Evolutionary conservation across 1,284 basidiomycete genomes (phyloP).

Genomic region (Lignosus rhinocerotis): DNA sequence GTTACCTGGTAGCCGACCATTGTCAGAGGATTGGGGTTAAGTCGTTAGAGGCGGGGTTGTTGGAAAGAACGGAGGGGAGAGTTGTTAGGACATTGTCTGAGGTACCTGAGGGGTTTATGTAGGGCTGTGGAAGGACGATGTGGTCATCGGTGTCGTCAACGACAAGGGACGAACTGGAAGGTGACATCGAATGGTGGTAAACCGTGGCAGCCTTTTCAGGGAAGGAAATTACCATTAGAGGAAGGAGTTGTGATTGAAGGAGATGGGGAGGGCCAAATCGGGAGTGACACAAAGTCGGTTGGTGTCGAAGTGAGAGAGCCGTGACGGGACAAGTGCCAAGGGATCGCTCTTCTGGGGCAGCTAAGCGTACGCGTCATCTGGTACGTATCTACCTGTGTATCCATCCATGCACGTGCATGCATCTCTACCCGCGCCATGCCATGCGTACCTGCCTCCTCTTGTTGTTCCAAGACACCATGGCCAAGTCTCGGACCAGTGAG

Average conservation of each 20-base stretch:
- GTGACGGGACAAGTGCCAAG: too few relatives aligned
- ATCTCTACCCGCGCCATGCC: too few relatives aligned
- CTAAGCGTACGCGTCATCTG: too few relatives aligned
- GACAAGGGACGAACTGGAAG: neutral
- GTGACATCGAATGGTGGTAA: conserved; percentile 1
- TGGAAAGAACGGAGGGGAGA: neutral
- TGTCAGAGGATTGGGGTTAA: neutral
- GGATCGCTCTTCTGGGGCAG: neutral
- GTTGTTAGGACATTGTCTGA: neutral
- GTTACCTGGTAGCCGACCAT: conserved; percentile 22
- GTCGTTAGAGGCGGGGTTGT: neutral
- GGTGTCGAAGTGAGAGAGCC: too few relatives aligned
- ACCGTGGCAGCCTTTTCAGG: conserved; percentile 2
- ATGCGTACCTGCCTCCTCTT: too few relatives aligned
- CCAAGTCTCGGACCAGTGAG: too few relatives aligned
- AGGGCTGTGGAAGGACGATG: neutral
- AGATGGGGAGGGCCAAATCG: too few relatives aligned
- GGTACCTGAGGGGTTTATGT: conserved; percentile 1
- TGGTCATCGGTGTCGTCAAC: conserved; percentile 16
- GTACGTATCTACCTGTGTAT: too few relatives aligned
- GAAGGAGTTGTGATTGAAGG: neutral
- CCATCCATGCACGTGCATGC: too few relatives aligned
- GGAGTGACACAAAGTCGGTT: too few relatives aligned
- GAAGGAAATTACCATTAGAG: neutral
- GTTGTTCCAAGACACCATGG: too few relatives aligned